A percentile compares a stretch with the other conserved stretches of the same genome.
These are phyloP conservation scores for Lojkania enalia DNA, from an alignment of 2,329 filamentous ascomycete species.

Conservation along the genomic window DNA sequence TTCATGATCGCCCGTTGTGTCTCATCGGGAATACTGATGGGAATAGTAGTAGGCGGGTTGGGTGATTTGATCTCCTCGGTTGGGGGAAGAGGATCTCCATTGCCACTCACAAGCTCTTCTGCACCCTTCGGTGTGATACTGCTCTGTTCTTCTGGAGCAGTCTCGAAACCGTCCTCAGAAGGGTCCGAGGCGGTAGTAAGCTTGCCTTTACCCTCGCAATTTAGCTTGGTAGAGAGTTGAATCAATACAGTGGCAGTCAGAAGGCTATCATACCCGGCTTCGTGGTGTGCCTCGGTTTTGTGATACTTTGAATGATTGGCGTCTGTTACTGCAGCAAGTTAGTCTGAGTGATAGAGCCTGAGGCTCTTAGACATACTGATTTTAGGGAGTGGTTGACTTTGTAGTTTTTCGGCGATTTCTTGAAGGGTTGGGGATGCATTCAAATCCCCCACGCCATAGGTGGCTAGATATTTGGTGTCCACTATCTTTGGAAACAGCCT, in stretches of 20 bases:
- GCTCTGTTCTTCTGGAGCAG: background rate
- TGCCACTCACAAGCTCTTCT: no score
- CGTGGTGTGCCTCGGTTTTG: conserved; percentile 52
- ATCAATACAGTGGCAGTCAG: conserved; percentile 63
- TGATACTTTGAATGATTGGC: conserved; percentile 47
- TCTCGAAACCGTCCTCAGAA: background rate
- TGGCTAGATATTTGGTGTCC: conserved; percentile 67
- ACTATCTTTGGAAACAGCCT: conserved; percentile 60
- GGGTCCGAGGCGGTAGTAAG: background rate
- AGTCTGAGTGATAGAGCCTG: background rate
- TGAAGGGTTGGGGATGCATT: conserved; percentile 55
- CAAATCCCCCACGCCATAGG: conserved; percentile 57
- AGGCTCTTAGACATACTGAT: conserved; percentile 35
- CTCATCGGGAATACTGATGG: no score
- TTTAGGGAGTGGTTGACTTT: conserved; percentile 46
- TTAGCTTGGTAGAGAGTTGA: conserved; percentile 57
- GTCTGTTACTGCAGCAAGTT: conserved; percentile 19
- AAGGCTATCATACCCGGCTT: conserved; percentile 66
- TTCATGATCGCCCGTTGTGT: no score
- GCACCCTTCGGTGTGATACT: no score
- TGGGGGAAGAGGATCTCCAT: no score
- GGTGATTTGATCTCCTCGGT: no score
- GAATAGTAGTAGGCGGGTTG: no score
- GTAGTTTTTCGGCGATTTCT: conserved; percentile 52
- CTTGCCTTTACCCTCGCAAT: background rate